Base-by-base conservation (phyloP, 805 yeast species). In the Candida dajiaensis region DNA sequence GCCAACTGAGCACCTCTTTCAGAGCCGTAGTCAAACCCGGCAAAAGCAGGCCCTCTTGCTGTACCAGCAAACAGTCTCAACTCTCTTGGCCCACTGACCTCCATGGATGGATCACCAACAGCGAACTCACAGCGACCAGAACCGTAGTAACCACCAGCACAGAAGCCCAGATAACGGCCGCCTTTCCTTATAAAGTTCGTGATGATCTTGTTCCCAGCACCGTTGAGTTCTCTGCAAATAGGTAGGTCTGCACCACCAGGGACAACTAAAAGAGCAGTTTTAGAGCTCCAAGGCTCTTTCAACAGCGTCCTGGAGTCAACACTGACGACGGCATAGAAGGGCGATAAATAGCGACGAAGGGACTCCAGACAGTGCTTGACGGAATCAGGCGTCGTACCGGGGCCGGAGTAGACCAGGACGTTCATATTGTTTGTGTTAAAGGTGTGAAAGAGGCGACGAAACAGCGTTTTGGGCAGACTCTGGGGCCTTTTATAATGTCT, bases 201-300 rank as follows among this genome's bases (percentile, higher is more conserved):
- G 50, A 89, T 86, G 35, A 72, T 69, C 10, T 67, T 57, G 56
- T 83, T 86, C 0, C 89, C 88, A 2, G 65, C 66, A 1, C 95
- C 92, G 57, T 84, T 81, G 51, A 95, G 74, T 4, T 75, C 78
- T 44, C 73, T 70, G 52, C 96, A 87, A 54, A 83, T 79, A 0
- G 97, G 97, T 43, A 89, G 68, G 62, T 94, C 99, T 1, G 98
- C 97, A 8, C 99, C 99, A 4, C 99, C 99, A 0, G 99, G 99
- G 23, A 94, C 64, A 1, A 89, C 96, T 38, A 94, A 61, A 52
- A 87, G 69, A 0, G 95, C 70, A 0, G 97, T 86, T 57, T 86
- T 86, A 8, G 77, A 57, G 51, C 76, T 74, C 99, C 99, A 94
- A 0, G 99, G 97, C 57, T 94, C 97, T 21, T 78, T 74, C 43